A percentile compares a stretch with the other conserved stretches of the same genome.
These are phyloP conservation scores for Lenwebbia sp. DNA, from an alignment of 345 rosid species.

Conservation along the genomic window DNA sequence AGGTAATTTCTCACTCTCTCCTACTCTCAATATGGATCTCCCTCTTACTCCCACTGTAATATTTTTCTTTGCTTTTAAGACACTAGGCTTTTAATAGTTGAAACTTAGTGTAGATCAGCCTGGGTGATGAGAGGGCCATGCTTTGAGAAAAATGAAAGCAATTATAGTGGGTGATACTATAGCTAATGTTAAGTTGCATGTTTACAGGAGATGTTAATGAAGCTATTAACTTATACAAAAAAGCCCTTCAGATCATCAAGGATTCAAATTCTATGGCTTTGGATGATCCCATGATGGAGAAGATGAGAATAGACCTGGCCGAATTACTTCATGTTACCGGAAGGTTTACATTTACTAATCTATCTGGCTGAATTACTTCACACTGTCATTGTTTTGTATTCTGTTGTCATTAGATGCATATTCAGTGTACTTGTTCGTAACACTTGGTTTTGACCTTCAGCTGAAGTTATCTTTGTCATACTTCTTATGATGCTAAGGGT, in stretches of 20 bases:
- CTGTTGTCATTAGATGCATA: not conserved
- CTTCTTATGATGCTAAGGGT: not conserved
- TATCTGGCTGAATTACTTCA: not conserved
- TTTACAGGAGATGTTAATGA: constrained; percentile 57
- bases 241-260: constrained; percentile 51
- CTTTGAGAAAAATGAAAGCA: not conserved
- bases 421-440: not conserved
- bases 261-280: constrained; percentile 45
- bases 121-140: not conserved
- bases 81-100: not conserved
- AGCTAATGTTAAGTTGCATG: not conserved
- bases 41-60: not conserved
- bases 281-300: constrained; percentile 57
- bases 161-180: not conserved
- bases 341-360: constrained; percentile 29
- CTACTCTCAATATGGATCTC: not conserved
- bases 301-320: constrained; percentile 80
- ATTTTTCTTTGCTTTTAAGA: not conserved
- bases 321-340: constrained; percentile 80
- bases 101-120: not conserved
- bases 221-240: constrained; percentile 58
- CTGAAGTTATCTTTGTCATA: not conserved
- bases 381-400: not conserved
- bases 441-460: not conserved
- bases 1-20: constrained; percentile 26